phyloP scores from a whole-genome alignment of 2,329 filamentous ascomycete species.

The Colletotrichum sojae region DNA sequence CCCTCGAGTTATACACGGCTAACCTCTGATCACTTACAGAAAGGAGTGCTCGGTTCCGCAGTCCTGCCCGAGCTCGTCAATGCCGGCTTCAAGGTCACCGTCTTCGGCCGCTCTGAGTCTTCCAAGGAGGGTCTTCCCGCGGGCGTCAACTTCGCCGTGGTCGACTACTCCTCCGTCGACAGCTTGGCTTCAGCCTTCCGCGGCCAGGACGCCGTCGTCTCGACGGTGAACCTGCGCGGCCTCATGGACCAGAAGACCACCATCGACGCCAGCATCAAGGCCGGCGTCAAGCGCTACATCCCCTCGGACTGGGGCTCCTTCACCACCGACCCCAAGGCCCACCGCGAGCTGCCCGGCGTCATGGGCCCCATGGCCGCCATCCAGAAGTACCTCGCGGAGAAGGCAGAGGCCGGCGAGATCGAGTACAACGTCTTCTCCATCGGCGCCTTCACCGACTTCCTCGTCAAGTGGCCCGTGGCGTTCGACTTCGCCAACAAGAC shows the following conservation, averaged over 20 bases:
- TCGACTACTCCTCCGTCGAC: slow-evolving; percentile 42
- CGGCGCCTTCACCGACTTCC: slow-evolving; percentile 73
- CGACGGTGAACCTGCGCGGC: slow-evolving; percentile 56
- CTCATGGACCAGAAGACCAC: slow-evolving; percentile 61
- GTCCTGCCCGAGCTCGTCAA: slow-evolving; percentile 55
- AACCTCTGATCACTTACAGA: slow-evolving; percentile 43
- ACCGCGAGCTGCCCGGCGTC: slow-evolving; percentile 59
- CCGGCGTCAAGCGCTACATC: slow-evolving; percentile 73
- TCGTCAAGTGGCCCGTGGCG: slow-evolving; percentile 45
- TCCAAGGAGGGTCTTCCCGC: slow-evolving; percentile 17
- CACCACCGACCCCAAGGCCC: slow-evolving; percentile 38
- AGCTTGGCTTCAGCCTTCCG: slow-evolving; percentile 62
- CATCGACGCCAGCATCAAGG: slow-evolving; percentile 70
- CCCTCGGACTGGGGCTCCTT: slow-evolving; percentile 69
- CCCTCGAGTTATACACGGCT: no score
- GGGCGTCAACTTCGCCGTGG: slow-evolving; percentile 6
- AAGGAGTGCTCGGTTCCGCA: slow-evolving; percentile 56
- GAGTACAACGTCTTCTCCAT: slow-evolving; percentile 69
- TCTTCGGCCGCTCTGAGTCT: slow-evolving; percentile 63
- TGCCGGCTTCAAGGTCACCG: slow-evolving; percentile 64
- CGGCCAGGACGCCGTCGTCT: slow-evolving; percentile 72
- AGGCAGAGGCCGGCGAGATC: slow-evolving; percentile 57
- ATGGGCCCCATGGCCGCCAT: slow-evolving; percentile 65
- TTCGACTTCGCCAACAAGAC: slow-evolving; percentile 32
- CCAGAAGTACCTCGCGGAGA: slow-evolving; percentile 56